phyloP scores from a whole-genome alignment of 2,329 filamentous ascomycete genomes.

The Rhinocladiella similis region DNA sequence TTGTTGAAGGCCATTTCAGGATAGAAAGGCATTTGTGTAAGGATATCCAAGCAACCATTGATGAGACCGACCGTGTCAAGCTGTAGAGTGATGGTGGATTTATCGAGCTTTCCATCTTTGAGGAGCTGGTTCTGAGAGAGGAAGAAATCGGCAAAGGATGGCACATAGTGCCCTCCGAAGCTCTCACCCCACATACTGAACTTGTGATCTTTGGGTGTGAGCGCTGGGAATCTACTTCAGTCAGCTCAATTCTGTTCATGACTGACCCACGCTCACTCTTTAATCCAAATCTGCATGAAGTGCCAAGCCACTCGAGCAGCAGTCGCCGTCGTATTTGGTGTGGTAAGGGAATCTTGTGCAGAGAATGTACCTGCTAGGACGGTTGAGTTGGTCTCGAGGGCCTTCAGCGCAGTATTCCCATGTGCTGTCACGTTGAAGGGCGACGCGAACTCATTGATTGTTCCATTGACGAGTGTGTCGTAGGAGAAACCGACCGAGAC shows the following conservation, averaged over 20 bases:
- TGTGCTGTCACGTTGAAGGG: constrained; percentile 33
- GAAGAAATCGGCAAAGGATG: constrained; percentile 30
- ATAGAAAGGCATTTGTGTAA: constrained; percentile 45
- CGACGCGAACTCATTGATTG: constrained; percentile 34
- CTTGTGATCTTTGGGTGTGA: constrained; percentile 52
- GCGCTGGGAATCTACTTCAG: constrained; percentile 50
- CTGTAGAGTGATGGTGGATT: constrained; percentile 25
- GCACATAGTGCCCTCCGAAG: constrained; percentile 34
- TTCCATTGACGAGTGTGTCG: constrained; percentile 44
- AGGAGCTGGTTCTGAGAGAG: constrained; percentile 31
- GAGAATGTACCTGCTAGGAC: constrained; percentile 55
- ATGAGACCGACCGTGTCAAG: constrained; percentile 50
- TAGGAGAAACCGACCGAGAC: constrained; percentile 61
- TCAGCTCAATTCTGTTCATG: not conserved
- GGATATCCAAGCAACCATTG: constrained; percentile 50
- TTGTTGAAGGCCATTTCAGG: constrained; percentile 52
- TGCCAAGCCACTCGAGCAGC: constrained; percentile 54
- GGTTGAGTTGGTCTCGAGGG: constrained; percentile 51
- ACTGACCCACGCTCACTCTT: constrained; percentile 33
- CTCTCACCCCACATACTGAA: constrained; percentile 29
- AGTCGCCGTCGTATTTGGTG: constrained; percentile 39
- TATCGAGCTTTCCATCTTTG: constrained; percentile 21
- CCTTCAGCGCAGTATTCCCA: constrained; percentile 31
- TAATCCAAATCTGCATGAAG: constrained; percentile 57
- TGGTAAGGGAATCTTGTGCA: constrained; percentile 43